Evolutionary conservation across 2,329 filamentous ascomycete genomes (phyloP), one percentile per base, ranked within the genome.

Genomic region (Nigrospora sphaerica): DNA sequence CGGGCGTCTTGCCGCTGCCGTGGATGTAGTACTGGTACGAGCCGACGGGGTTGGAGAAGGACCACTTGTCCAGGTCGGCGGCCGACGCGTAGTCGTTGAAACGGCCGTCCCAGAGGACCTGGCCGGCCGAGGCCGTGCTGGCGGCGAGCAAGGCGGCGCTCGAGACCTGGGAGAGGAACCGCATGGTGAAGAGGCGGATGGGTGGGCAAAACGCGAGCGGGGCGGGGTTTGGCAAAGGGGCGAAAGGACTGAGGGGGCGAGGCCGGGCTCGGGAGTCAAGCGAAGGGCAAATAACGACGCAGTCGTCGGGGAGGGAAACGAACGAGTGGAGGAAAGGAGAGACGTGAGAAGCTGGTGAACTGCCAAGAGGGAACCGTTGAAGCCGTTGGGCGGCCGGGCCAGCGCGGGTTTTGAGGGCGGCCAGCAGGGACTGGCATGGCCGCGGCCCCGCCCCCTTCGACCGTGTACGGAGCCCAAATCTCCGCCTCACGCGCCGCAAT

Each of bases 11-110:
- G 11, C 71, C 74, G 9, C 66, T 63, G 42, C 84, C 85, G 66
- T 88, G 84, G 60, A 86, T 86, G 68, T 86, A 87, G 70, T 83
- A 87, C 64, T 87, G 83, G 66, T 85, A 88, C 1, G 79, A 74
- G 2, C 77, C 77, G 50, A 79, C 73, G 62, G 81, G 72, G 57
- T 80, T 81, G 7, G 71, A 73, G 75, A 75, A 84, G 1, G 74
- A 78, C 78, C 78, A 81, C 37, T 73, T 69, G 52, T 70, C 65
- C 13, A 81, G 65, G 54, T 78, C 75, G 1, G 68, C 57, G 44
- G 66, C 68, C n/a, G 70, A 65, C 11, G 63, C 66, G 49, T 77
- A 63, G 46, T 73, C 68, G 56, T 80, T 80, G 66, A 81, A 78
- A 43, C 77, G 72, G 28, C 78, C 78, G 60, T 81, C 77, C 78